Percentiles rank a stretch among this genome's conserved stretches.
phyloP scores from a whole-genome alignment of 768 basidiomycete genomes.

The Leccinum rimulosum region DNA sequence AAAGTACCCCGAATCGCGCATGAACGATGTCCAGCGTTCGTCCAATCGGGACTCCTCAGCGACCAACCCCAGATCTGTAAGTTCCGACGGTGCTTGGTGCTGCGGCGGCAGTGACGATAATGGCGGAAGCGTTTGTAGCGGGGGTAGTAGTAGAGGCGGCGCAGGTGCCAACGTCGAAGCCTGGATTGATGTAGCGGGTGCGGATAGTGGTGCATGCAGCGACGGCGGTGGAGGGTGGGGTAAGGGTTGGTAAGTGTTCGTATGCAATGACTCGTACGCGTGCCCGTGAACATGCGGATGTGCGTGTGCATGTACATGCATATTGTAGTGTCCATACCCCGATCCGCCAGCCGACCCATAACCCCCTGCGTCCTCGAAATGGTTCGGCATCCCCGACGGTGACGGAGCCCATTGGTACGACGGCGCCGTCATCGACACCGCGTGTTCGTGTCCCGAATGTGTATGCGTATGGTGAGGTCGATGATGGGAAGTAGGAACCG shows the following conservation, averaged over 20 bases:
- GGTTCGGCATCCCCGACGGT: slow-evolving; percentile 2
- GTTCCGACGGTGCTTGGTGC: slow-evolving; percentile 36
- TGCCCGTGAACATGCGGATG: slow-evolving; percentile 1
- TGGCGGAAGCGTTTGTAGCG: neutral
- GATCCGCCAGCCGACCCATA: neutral
- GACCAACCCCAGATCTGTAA: slow-evolving; percentile 61
- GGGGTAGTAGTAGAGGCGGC: neutral
- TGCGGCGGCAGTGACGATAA: neutral
- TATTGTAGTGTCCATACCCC: neutral
- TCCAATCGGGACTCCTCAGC: slow-evolving; percentile 53
- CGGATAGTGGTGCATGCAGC: neutral
- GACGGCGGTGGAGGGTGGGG: slow-evolving; percentile 1
- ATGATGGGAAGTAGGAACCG: neutral
- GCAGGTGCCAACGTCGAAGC: neutral
- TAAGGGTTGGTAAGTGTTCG: neutral
- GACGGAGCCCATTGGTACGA: slow-evolving; percentile 17
- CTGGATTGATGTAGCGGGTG: neutral
- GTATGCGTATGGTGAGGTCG: neutral
- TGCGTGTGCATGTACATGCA: slow-evolving; percentile 14
- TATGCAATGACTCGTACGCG: neutral
- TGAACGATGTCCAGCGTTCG: slow-evolving; percentile 60
- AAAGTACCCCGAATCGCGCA: slow-evolving; percentile 54
- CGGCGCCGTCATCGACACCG: slow-evolving; percentile 10
- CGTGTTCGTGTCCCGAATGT: slow-evolving; percentile 19
- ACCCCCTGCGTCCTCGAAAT: neutral